phyloP scores from a whole-genome alignment of 2,329 filamentous ascomycete genomes.

The Periconia sp. region DNA sequence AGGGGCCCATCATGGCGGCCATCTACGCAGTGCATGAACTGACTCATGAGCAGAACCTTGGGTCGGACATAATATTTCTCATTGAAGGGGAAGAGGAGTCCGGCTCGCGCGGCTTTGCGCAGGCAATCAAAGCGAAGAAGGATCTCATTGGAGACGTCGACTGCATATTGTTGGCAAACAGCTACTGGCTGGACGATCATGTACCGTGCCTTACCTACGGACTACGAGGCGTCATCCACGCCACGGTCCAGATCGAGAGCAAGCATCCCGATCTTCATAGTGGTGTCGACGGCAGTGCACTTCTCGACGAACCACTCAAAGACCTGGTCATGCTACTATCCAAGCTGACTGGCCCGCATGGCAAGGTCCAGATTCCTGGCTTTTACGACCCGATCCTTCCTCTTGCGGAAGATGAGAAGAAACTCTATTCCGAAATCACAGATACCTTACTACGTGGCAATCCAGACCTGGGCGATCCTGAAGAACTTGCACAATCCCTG shows the following conservation, averaged over 20 bases:
- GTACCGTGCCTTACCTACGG: slow-evolving; percentile 96
- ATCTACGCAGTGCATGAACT: slow-evolving; percentile 92
- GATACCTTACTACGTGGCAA: slow-evolving; percentile 76
- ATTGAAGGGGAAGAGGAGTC: slow-evolving; percentile 98
- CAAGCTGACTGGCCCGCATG: slow-evolving; percentile 80
- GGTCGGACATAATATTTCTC: slow-evolving; percentile 88
- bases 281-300: slow-evolving; percentile 91
- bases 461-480: slow-evolving; percentile 66
- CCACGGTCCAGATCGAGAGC: slow-evolving; percentile 86
- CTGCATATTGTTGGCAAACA: slow-evolving; percentile 94
- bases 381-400: slow-evolving; percentile 88
- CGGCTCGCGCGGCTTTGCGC: slow-evolving; percentile 87
- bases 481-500: slow-evolving; percentile 79
- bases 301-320: slow-evolving; percentile 89
- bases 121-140: slow-evolving; percentile 81
- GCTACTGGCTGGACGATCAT: slow-evolving; percentile 97
- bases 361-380: slow-evolving; percentile 80
- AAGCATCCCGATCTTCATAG: slow-evolving; percentile 89
- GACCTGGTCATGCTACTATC: slow-evolving; percentile 85
- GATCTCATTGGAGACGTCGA: slow-evolving; percentile 86
- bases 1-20: slow-evolving; percentile 92
- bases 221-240: slow-evolving; percentile 89
- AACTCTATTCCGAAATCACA: slow-evolving; percentile 83
- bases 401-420: slow-evolving; percentile 75
- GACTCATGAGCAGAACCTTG: slow-evolving; percentile 79